Conservation (phyloP, 169 alveolate species). For the Theileria luwenshuni region DNA sequence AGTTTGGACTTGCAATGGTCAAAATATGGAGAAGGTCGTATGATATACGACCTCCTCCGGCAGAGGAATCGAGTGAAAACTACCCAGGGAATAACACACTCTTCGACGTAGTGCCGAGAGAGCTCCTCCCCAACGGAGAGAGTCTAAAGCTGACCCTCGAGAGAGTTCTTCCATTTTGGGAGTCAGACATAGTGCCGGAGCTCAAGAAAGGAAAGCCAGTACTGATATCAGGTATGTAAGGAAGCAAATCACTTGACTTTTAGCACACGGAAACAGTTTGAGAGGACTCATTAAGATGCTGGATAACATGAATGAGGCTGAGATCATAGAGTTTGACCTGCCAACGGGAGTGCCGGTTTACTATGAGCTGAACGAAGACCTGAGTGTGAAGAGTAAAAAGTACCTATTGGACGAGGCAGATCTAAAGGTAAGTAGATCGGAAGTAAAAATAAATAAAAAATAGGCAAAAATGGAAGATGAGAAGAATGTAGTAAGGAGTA, state of each 20-base stretch:
- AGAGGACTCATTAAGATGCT: slow-evolving; percentile 95
- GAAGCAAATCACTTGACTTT: slow-evolving; percentile 42
- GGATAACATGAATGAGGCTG: slow-evolving; percentile 91
- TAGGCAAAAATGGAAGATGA: slow-evolving; percentile 73
- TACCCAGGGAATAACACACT: slow-evolving; percentile 89
- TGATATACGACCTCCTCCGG: slow-evolving; percentile 97
- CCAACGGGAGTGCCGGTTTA: slow-evolving; percentile 98
- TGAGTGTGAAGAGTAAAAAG: slow-evolving; percentile 88
- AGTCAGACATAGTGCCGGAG: slow-evolving; percentile 90
- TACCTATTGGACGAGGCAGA: slow-evolving; percentile 91
- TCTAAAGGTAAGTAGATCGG: slow-evolving; percentile 69
- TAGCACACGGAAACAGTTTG: slow-evolving; percentile 98
- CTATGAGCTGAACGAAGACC: slow-evolving; percentile 90
- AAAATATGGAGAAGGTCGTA: slow-evolving; percentile 95
- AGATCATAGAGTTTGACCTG: slow-evolving; percentile 91
- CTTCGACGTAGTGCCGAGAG: slow-evolving; percentile 86
- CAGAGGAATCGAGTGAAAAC: slow-evolving; percentile 85
- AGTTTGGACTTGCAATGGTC: slow-evolving; percentile 95
- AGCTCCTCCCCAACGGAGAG: slow-evolving; percentile 94
- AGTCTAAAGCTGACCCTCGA: slow-evolving; percentile 92
- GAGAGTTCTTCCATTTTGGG: slow-evolving; percentile 94
- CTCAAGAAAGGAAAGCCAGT: slow-evolving; percentile 90
- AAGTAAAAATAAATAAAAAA: slow-evolving; percentile 87
- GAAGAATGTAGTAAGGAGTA: background rate
- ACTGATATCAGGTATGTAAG: slow-evolving; percentile 77